Evolutionary conservation across 78 protist genomes (phyloP), one percentile per base, ranked within the genome.

Genomic region (Creolimax fragrantissima): DNA sequence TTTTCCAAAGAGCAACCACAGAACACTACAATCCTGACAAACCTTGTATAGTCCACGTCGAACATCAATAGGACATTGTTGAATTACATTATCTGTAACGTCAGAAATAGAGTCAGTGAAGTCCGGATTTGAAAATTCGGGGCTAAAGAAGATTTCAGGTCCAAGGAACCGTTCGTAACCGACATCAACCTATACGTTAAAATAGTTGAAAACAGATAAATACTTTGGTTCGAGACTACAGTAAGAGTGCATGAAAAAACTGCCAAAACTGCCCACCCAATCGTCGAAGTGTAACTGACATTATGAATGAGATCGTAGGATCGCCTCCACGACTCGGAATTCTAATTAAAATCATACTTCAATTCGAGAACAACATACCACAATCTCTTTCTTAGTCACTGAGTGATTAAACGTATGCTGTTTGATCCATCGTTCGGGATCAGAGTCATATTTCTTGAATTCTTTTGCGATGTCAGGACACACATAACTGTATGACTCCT

Each of bases 101-200:
- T 88, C 89, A 37, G 99, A 98, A n/a, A 99, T 92, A 37, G 99
- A 98, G 35, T 95, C 95, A 37, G 95, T 42, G 93, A 92, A 97
- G 44, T 99, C 98, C 3, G 96, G 89, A 43, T 92, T 92, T 67
- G 89, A 42, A 90, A 99, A 98, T 94, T 99, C 99, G 41, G 99
- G 99, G 96, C 94, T 97, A 97, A 99, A 99, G 96, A 98, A 98
- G 44, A 99, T 84, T 93, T 99, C 99, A 44, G 99, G 99, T n/a
- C 99, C 99, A 43, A 99, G 88, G 97, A 99, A 99, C 45, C 99
- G 97, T 91, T 99, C 99, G 95, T 97, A 97, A 37, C 99, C 99
- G 35, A 99, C 98, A 41, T 98, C 99, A 81, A 93, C 85, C 17
- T n/a, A 84, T n/a, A 89, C 81, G 96, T 24, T 3, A n/a, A n/a